Evolutionary conservation across 139 green algal species (phyloP).

Genomic region (Auxenochlorella pyrenoidosa): DNA sequence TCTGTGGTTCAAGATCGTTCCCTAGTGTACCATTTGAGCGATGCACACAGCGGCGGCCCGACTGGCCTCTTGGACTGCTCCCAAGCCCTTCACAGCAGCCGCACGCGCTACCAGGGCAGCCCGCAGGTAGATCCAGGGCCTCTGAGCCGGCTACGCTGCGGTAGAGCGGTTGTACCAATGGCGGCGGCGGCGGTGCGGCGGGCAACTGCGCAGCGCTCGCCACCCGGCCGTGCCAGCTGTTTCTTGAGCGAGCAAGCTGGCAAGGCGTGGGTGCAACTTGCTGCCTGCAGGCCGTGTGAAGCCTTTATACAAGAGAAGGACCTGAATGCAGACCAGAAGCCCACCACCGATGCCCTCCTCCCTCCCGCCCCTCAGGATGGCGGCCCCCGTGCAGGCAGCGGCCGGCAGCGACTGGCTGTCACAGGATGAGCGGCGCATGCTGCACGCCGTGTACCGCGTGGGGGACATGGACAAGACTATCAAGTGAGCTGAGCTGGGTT

Average conservation of each 20-base stretch:
- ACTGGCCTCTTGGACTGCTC: not conserved
- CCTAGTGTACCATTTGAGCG: not conserved
- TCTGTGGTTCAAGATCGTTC: not conserved
- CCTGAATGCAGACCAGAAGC: too few species aligned
- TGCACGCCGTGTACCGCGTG: slow-evolving; percentile 78
- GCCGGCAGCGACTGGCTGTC: slow-evolving; percentile 35
- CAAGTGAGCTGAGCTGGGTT: slow-evolving; percentile 50
- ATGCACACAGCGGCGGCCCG: not conserved
- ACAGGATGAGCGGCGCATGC: slow-evolving; percentile 82
- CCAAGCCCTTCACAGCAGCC: slow-evolving; percentile 7
- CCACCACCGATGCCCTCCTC: not conserved
- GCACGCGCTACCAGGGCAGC: not conserved
- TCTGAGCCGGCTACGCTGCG: not conserved
- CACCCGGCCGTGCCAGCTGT: not conserved
- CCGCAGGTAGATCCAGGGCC: not conserved
- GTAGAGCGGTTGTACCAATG: not conserved
- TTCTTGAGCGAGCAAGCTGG: too few species aligned
- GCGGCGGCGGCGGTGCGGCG: not conserved
- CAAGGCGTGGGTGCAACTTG: too few species aligned
- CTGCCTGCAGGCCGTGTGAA: too few species aligned
- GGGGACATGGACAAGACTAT: slow-evolving; percentile 79
- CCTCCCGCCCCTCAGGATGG: not conserved
- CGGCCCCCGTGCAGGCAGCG: not conserved
- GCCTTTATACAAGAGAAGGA: too few species aligned
- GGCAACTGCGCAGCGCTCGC: not conserved